These are phyloP conservation scores for Pinguiococcus pyrenoidosus DNA, from an alignment of 108 stramenopile genomes.

Conservation along the genomic window DNA sequence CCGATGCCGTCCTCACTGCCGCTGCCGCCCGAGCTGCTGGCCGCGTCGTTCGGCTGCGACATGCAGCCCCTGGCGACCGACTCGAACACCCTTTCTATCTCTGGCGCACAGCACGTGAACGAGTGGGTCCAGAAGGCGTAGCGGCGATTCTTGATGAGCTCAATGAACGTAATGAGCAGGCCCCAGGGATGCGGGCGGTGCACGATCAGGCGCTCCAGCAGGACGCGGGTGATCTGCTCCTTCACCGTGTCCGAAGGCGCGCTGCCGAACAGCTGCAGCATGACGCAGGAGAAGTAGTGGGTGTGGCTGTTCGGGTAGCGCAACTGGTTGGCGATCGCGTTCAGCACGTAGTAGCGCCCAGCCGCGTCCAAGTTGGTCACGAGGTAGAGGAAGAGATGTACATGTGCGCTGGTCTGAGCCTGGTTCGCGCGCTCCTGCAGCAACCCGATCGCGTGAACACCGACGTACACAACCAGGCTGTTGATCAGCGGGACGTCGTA, in stretches of 20 bases:
- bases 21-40: too few species aligned
- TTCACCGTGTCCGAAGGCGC: slow-evolving; percentile 74
- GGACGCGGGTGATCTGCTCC: slow-evolving; percentile 95
- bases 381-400: slow-evolving; percentile 43
- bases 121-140: slow-evolving; percentile 94
- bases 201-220: slow-evolving; percentile 92
- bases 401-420: slow-evolving; percentile 27
- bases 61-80: slow-evolving; percentile 77
- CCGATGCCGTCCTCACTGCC: too few species aligned
- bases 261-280: slow-evolving; percentile 91
- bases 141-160: slow-evolving; percentile 97
- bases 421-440: slow-evolving; percentile 13
- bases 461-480: slow-evolving; percentile 86
- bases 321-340: slow-evolving; percentile 97
- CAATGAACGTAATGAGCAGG: slow-evolving; percentile 91
- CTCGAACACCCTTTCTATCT: slow-evolving; percentile 97
- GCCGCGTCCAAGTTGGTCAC: slow-evolving; percentile 73
- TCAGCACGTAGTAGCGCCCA: slow-evolving; percentile 85
- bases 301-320: slow-evolving; percentile 99
- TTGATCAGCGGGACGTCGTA: slow-evolving; percentile 72
- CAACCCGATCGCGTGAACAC: slow-evolving; percentile 66
- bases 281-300: slow-evolving; percentile 91
- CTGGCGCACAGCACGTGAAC: slow-evolving; percentile 92
- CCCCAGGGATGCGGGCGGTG: slow-evolving; percentile 98
- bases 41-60: too few species aligned